Base-by-base conservation (phyloP, 768 basidiomycete species). In the Tulasnella sp. region DNA sequence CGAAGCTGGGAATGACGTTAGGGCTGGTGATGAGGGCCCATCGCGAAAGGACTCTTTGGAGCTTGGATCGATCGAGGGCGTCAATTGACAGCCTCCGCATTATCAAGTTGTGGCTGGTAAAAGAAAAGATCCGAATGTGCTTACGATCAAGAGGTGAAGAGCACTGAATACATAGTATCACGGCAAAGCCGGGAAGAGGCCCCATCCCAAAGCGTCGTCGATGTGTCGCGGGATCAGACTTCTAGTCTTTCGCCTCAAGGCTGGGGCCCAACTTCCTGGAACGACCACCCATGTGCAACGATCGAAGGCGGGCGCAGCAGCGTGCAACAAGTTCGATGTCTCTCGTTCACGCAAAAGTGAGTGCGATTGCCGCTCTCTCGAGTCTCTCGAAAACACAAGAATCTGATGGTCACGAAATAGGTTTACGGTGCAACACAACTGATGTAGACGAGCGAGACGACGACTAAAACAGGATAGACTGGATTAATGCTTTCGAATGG, bases 391-490 rank as follows among this genome's bases (percentile, higher is more conserved):
- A 28, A 12, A 69, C 64, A 20, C 31, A 18, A 69, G 16, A 14
- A 8, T 22, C 60, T 31, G n/a, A 28, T 12, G 31, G 28, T 24
- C 64, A 31, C 64, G 16, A 28, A n/a, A 54, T 22, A 11, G 54
- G 54, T 69, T 69, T 69, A 37, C 34, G 64, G 64, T 69, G 64
- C 64, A 69, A 69, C 64, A 69, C 31, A 37, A 69, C 64, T 69
- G 64, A 69, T 69, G 64, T 69, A 69, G 64, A 69, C 64, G 64
- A 69, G 34, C 24, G 64, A 37, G 31, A 46, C 46, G 34, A 69
- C 64, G 34, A 69, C 64, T 69, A 69, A 69, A 69, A 69, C 64
- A 69, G 64, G 64, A 69, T 69, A 69, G 60, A 64, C 60, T 37
- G 31, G 46, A 69, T 69, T 69, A 69, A 69, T 69, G 64, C 64